phyloP scores from a whole-genome alignment of 768 basidiomycete genomes.

The Pleurotus eryngii region DNA sequence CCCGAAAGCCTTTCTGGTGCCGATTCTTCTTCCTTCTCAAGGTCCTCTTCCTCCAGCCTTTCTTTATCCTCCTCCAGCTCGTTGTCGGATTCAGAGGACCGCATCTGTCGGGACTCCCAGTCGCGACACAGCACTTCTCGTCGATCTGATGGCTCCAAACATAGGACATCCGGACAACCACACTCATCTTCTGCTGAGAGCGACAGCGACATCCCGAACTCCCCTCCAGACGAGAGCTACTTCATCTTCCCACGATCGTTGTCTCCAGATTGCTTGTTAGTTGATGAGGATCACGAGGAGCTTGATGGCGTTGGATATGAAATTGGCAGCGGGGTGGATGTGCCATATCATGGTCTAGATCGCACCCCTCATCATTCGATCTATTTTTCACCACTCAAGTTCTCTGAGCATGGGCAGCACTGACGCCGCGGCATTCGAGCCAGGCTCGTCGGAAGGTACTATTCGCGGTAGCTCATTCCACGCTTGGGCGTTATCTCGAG shows the following conservation, averaged over 20 bases:
- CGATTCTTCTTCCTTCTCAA: background rate
- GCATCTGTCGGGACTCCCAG: background rate
- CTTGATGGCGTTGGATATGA: conserved; percentile 14
- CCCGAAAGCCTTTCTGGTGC: background rate
- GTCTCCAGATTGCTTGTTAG: conserved; percentile 17
- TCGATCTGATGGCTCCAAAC: conserved; percentile 9
- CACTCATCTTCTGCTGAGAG: conserved; percentile 20
- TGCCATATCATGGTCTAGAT: conserved; percentile 3
- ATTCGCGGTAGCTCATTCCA: conserved; percentile 28
- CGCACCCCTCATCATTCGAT: conserved; percentile 3
- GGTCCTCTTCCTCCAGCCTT: background rate
- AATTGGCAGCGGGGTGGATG: conserved; percentile 4
- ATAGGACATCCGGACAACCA: conserved; percentile 9
- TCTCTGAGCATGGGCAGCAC: conserved; percentile 5
- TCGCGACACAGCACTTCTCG: background rate
- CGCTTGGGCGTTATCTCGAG: conserved; percentile 7
- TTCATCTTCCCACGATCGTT: conserved; percentile 17
- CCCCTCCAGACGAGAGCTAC: conserved; percentile 20
- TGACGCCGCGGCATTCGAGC: conserved; percentile 22
- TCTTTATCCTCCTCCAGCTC: conserved; percentile 8
- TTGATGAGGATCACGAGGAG: conserved; percentile 16
- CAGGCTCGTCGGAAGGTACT: conserved; percentile 46
- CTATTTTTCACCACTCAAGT: conserved; percentile 4
- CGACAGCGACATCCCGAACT: conserved; percentile 23
- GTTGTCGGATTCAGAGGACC: background rate